phyloP scores from a whole-genome alignment of 2,329 filamentous ascomycete genomes.

The Talaromyces sp. region DNA sequence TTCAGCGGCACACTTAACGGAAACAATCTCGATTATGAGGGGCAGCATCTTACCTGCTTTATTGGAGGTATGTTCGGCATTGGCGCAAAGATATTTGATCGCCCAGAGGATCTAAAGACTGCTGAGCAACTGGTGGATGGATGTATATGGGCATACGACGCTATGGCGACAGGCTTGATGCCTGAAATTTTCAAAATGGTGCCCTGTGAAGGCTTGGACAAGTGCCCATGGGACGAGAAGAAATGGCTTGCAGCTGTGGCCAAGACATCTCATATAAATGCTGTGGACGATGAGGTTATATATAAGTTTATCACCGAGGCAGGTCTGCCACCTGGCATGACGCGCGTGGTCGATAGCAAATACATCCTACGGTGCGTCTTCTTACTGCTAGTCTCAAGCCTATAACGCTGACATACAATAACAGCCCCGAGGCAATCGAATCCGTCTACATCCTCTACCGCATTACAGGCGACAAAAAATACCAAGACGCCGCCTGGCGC shows the following conservation, averaged over 20 bases:
- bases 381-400: not conserved
- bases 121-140: conserved; percentile 57
- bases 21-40: conserved; percentile 34
- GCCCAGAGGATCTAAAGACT: conserved; percentile 52
- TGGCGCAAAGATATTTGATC: conserved; percentile 55
- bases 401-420: not conserved
- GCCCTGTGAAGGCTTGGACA: conserved; percentile 43
- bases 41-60: conserved; percentile 60
- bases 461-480: conserved; percentile 52
- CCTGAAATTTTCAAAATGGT: conserved; percentile 56
- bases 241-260: conserved; percentile 33
- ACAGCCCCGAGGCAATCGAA: conserved; percentile 56
- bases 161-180: conserved; percentile 58
- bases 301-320: not conserved
- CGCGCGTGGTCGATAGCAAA: conserved; percentile 10
- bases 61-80: conserved; percentile 60
- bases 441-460: conserved; percentile 61
- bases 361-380: conserved; percentile 20
- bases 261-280: not conserved
- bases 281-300: not conserved
- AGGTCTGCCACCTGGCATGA: conserved; percentile 18
- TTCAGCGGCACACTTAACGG: conserved; percentile 35
- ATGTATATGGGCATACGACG: conserved; percentile 61
- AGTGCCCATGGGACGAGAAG: conserved; percentile 55
- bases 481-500: conserved; percentile 47